Conservation (phyloP, 306 rosid species). For the Pyrus bretschneideri region DNA sequence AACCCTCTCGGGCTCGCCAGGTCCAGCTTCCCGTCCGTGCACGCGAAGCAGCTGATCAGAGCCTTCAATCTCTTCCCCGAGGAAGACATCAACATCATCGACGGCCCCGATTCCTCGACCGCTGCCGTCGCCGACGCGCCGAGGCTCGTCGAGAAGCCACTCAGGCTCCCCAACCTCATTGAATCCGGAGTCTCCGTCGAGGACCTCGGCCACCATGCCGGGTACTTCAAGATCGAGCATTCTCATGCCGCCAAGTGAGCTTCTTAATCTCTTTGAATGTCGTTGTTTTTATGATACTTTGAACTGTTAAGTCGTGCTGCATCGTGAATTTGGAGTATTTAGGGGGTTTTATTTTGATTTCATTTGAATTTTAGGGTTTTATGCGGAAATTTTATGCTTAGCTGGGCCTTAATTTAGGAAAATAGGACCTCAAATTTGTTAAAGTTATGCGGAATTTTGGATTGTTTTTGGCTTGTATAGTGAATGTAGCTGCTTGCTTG, state of each 20-base stretch:
- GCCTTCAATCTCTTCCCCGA: slow-evolving; percentile 70
- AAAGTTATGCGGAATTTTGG: neutral
- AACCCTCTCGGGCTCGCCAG: slow-evolving; percentile 15
- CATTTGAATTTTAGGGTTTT: neutral
- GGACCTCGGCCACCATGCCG: slow-evolving; percentile 88
- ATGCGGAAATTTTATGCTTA: neutral
- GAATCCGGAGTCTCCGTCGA: slow-evolving; percentile 45
- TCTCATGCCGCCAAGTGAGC: slow-evolving; percentile 68
- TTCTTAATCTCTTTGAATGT: neutral
- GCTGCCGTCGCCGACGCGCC: neutral
- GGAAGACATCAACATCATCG: slow-evolving; percentile 49
- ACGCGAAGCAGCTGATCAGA: slow-evolving; percentile 49
- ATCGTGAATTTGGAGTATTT: neutral
- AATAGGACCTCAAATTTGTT: neutral
- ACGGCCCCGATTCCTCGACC: neutral
- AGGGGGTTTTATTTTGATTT: neutral
- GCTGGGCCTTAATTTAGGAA: neutral
- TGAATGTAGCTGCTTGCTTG: neutral
- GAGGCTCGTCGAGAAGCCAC: slow-evolving; percentile 63
- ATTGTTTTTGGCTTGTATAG: neutral
- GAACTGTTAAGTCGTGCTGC: neutral
- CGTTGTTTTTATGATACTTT: neutral
- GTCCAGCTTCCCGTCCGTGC: slow-evolving; percentile 36
- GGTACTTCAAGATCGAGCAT: slow-evolving; percentile 73
- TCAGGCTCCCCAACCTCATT: slow-evolving; percentile 48